Conservation (phyloP, 1,284 basidiomycete species). For the Naganishia sp. region DNA sequence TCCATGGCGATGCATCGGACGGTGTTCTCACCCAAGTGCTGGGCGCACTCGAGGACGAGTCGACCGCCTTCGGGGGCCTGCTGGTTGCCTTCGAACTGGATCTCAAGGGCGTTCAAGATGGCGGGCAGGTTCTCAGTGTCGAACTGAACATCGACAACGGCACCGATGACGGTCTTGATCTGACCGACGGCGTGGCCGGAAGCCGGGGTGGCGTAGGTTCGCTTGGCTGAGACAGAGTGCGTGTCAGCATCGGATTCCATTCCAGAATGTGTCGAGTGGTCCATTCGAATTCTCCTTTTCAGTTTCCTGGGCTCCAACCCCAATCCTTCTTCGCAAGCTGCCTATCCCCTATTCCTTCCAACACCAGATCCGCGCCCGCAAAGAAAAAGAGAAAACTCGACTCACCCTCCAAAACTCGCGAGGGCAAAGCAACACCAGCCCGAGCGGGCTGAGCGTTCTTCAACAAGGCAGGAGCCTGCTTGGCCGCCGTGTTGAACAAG, state of each 20-base stretch:
- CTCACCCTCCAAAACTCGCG: slow-evolving; percentile 35
- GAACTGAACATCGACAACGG: slow-evolving; percentile 98
- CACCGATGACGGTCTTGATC: slow-evolving; percentile 95
- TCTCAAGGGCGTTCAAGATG: slow-evolving; percentile 94
- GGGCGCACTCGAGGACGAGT: slow-evolving; percentile 93
- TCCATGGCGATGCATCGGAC: slow-evolving; percentile 93
- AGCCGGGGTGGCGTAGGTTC: slow-evolving; percentile 88
- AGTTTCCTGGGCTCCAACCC: not conserved
- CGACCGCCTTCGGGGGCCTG: slow-evolving; percentile 66
- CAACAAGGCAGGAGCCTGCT: slow-evolving; percentile 44
- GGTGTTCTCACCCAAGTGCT: slow-evolving; percentile 97
- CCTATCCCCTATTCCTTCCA: not conserved
- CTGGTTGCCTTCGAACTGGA: slow-evolving; percentile 69
- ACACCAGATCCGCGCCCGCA: not conserved
- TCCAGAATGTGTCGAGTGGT: not conserved
- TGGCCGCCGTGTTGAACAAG: slow-evolving; percentile 51
- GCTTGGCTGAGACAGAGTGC: slow-evolving; percentile 49
- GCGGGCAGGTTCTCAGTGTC: slow-evolving; percentile 86
- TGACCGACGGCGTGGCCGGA: slow-evolving; percentile 65
- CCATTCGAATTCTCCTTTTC: not conserved
- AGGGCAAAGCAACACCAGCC: slow-evolving; percentile 29
- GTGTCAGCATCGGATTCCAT: not conserved
- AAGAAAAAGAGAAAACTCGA: not conserved
- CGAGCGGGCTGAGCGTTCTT: slow-evolving; percentile 31
- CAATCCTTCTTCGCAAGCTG: not conserved